Conservation (phyloP, 345 rosid species). For the Moricandia moricandioides region DNA sequence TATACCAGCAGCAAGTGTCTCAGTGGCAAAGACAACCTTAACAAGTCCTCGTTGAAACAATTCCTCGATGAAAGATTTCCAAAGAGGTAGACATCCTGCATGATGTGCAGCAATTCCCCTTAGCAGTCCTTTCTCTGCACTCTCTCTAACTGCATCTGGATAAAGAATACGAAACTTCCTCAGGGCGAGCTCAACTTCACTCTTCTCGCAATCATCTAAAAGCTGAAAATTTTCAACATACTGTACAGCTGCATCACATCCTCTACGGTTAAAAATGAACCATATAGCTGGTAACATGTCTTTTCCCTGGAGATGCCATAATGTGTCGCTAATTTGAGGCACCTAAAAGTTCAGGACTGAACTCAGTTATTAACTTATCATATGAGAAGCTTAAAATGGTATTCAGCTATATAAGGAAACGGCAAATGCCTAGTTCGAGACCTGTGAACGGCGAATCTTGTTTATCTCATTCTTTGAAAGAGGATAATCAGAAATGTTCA, state of each 20-base stretch:
- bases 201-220: slow-evolving; percentile 74
- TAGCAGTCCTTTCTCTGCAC: slow-evolving; percentile 77
- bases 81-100: slow-evolving; percentile 95
- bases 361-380: slow-evolving; percentile 1
- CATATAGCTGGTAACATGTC: slow-evolving; percentile 94
- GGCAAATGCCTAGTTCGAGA: slow-evolving; percentile 15
- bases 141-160: slow-evolving; percentile 93
- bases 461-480: slow-evolving; percentile 82
- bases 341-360: slow-evolving; percentile 52
- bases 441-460: slow-evolving; percentile 81
- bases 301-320: slow-evolving; percentile 66
- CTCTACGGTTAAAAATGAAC: slow-evolving; percentile 93
- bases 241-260: slow-evolving; percentile 92
- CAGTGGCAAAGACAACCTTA: slow-evolving; percentile 93
- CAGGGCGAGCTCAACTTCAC: slow-evolving; percentile 88
- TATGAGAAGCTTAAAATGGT: slow-evolving; percentile 1
- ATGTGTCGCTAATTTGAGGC: slow-evolving; percentile 77
- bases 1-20: slow-evolving; percentile 96
- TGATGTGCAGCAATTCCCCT: slow-evolving; percentile 94
- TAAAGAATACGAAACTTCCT: slow-evolving; percentile 71
- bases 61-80: slow-evolving; percentile 93
- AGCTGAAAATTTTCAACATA: slow-evolving; percentile 74
- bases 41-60: slow-evolving; percentile 88
- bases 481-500: slow-evolving; percentile 47
- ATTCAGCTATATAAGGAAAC: not conserved